phyloP scores from a whole-genome alignment of 768 basidiomycete species.

The Coprinellus aureogranulatus region DNA sequence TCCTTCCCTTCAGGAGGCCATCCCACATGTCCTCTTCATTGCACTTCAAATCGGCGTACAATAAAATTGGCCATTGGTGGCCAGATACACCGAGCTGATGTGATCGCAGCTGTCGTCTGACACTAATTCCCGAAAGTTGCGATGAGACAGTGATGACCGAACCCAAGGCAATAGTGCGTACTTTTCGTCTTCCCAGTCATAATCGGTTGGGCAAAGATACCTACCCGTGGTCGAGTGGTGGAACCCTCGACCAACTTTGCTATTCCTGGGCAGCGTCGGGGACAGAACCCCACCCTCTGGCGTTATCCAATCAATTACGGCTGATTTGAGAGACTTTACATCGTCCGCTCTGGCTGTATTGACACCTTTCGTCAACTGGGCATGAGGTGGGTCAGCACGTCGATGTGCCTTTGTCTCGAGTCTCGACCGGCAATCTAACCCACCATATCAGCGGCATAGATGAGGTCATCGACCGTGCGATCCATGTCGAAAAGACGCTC shows the following conservation, averaged over 20 bases:
- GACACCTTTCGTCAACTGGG: background rate
- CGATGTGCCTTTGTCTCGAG: too few species aligned
- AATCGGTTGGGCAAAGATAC: slow-evolving; percentile 14
- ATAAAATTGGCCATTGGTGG: background rate
- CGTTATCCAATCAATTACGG: background rate
- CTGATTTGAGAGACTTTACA: background rate
- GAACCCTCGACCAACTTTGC: slow-evolving; percentile 7
- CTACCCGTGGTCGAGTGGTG: slow-evolving; percentile 10
- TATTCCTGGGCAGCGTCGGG: background rate
- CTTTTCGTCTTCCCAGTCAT: slow-evolving; percentile 15
- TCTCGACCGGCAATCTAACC: background rate
- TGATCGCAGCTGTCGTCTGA: background rate
- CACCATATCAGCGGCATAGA: background rate
- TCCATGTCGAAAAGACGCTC: background rate
- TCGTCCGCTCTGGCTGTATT: background rate
- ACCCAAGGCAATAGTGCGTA: background rate
- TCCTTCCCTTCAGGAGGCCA: background rate
- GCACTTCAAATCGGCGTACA: background rate
- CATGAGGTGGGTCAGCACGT: background rate
- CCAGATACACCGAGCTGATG: background rate
- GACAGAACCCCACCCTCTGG: background rate
- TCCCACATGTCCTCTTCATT: background rate
- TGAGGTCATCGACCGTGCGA: background rate
- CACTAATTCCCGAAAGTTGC: background rate
- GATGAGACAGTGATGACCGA: background rate